Evolutionary conservation across 2,329 filamentous ascomycete genomes (phyloP), one percentile per base, ranked within the genome.

Genomic region (Fonsecaea erecta): DNA sequence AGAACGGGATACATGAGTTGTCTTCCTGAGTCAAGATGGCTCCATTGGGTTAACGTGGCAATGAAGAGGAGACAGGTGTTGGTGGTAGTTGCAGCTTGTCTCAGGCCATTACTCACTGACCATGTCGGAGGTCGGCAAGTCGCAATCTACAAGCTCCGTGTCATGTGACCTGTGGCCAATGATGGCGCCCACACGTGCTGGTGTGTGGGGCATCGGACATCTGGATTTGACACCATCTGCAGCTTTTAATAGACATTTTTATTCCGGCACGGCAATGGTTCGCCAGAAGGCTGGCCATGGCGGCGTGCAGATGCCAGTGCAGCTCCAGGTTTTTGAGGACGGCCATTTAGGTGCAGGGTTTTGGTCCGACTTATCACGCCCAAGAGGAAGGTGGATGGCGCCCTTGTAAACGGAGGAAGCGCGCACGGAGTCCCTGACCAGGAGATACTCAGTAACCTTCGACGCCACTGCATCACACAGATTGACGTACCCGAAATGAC

Each of bases 101-200:
- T 61, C 58, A 53, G 57, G 48, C 62, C 26, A 24, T 40, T 52
- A 37, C 26, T n/a, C 51, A 52, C 26, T 28, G n/a, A 9, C 52
- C 26, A 35, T 18, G 53, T 57, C 64, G 58, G 64, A 52, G 61
- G 54, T 63, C 67, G 67, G 67, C 40, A 53, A 26, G 60, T 69
- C 64, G 59, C 43, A 37, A 16, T 35, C 30, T 59, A 55, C 40
- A 51, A 52, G n/a, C 52, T 65, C 67, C 67, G 67, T 35, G 64
- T 51, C 64, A 66, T 43, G 65, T 61, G 64, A 67, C 24, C 3
- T 34, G 4, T 4, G n/a, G 2, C 67, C 52, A 69, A 69, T 69
- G 37, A 52, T 5, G 4, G 8, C 9, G 1, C 3, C 3, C 5
- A 9, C 65, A 67, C 58, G 65, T 67, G 65, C 46, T 32, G 34